A percentile compares a stretch with the other conserved stretches of the same genome.
Conservation (phyloP, 2,329 filamentous ascomycete genomes). For the Fusarium algeriense region DNA sequence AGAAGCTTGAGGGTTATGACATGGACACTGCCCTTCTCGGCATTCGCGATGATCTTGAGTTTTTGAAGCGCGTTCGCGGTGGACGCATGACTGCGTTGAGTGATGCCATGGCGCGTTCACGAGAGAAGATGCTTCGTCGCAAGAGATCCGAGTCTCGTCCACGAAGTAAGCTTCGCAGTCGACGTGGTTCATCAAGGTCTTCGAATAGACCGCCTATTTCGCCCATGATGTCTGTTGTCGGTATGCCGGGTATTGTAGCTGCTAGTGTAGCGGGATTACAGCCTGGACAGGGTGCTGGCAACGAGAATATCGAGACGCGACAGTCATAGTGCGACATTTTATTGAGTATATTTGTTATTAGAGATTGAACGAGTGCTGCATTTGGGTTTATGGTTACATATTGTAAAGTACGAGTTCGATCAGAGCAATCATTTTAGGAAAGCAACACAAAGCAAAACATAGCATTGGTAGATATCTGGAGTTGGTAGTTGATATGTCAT, state of each 20-base stretch:
- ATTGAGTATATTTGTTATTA: constrained; percentile 1
- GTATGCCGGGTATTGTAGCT: constrained; percentile 40
- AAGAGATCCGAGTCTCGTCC: constrained; percentile 39
- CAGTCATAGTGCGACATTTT: constrained; percentile 1
- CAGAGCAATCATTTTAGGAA: constrained; percentile 28
- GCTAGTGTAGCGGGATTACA: constrained; percentile 35
- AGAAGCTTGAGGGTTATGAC: constrained; percentile 37
- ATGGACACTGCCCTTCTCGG: constrained; percentile 35
- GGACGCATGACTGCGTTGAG: constrained; percentile 37
- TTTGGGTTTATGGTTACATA: background rate
- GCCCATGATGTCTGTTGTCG: constrained; percentile 40
- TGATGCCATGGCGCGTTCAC: constrained; percentile 33
- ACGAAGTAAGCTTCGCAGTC: constrained; percentile 33
- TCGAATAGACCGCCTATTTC: constrained; percentile 39
- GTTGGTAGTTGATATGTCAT: constrained; percentile 12
- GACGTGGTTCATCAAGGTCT: constrained; percentile 34
- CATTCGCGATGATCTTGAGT: constrained; percentile 39
- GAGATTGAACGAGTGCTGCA: constrained; percentile 25
- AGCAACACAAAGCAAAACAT: constrained; percentile 5
- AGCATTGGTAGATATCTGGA: constrained; percentile 11
- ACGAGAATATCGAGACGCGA: constrained; percentile 22
- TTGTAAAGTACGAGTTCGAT: constrained; percentile 18
- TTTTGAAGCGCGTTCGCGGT: constrained; percentile 32
- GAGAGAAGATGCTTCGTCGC: constrained; percentile 36
- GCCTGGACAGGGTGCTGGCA: constrained; percentile 14